Evolutionary conservation across 1,284 basidiomycete genomes (phyloP), one percentile per base, ranked within the genome.

Genomic region (Leccinum angustisporum): DNA sequence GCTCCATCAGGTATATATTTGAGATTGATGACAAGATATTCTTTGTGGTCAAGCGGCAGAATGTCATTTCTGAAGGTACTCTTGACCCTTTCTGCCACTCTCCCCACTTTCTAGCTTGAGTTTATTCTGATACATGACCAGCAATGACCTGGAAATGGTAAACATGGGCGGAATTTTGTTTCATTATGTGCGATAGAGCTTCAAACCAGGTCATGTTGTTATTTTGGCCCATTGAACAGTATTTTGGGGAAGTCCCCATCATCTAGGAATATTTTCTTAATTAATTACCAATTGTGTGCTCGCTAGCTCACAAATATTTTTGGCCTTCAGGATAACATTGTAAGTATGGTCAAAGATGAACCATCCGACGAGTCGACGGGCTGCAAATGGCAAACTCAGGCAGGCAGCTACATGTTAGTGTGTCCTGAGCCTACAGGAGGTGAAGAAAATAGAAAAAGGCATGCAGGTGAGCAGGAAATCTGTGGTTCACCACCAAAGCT

Each of bases 1-100:
- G 46, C 18, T 58, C 43, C 16, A 63, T 63, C 46, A 63, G 62
- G 38, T 63, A 63, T 38, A 63, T 63, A 54, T 63, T 62, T 25
- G 31, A 16, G 9, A 50, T 27, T 10, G 18, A 62, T 16, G 11
- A 53, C 13, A 57, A 54, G 38, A 58, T 63, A 11, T 61, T 2
- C 5, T 58, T 62, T 52, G 56, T 38, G 13, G 56, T 63, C 10
- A 60, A 62, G 18, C 7, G 31, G 3, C 52, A 54, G 18, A 33
- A 33, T 54, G 31, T 21, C 10, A 2, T 18, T 18, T 27, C 31
- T 9, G 11, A 34, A 21, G 52, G 33, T 14, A 14, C 4, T 11
- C 31, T 54, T 2, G 18, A 54, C 7, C 21, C 52, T 54, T n/a
- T 54, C 9, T 11, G 1, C 4, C 7, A 14, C 30, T 54, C 34